These are phyloP conservation scores for Plasmodiophora brassicae DNA, from an alignment of 208 protist species.

Conservation along the genomic window DNA sequence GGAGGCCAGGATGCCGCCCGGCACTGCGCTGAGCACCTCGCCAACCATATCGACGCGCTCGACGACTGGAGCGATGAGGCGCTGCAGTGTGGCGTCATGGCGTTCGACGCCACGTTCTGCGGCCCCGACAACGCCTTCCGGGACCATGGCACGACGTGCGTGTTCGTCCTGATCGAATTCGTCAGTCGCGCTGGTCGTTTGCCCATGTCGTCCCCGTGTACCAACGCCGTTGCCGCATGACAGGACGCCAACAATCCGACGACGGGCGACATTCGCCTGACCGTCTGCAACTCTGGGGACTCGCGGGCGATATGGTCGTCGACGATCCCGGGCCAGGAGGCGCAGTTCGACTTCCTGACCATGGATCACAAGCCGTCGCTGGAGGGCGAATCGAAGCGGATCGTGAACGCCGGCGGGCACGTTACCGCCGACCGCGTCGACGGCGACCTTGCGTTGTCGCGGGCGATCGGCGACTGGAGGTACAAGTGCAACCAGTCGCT, in stretches of 20 bases:
- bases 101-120: neutral
- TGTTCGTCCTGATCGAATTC: neutral
- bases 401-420: neutral
- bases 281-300: neutral
- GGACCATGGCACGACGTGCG: neutral
- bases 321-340: neutral
- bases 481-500: slow-evolving; percentile 37
- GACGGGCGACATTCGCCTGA: neutral
- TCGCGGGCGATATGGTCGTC: neutral
- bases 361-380: neutral
- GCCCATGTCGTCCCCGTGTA: neutral
- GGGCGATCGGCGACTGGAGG: slow-evolving; percentile 46
- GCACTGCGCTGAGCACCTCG: neutral
- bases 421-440: slow-evolving; percentile 30
- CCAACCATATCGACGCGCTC: neutral
- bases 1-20: neutral
- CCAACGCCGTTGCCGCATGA: too few species aligned
- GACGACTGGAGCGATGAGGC: neutral
- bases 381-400: neutral
- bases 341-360: neutral
- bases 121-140: neutral
- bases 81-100: neutral
- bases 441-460: slow-evolving; percentile 38
- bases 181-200: neutral
- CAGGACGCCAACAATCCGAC: too few species aligned